phyloP scores from a whole-genome alignment of 2,329 filamentous ascomycete species.

The Colletotrichum karsti region DNA sequence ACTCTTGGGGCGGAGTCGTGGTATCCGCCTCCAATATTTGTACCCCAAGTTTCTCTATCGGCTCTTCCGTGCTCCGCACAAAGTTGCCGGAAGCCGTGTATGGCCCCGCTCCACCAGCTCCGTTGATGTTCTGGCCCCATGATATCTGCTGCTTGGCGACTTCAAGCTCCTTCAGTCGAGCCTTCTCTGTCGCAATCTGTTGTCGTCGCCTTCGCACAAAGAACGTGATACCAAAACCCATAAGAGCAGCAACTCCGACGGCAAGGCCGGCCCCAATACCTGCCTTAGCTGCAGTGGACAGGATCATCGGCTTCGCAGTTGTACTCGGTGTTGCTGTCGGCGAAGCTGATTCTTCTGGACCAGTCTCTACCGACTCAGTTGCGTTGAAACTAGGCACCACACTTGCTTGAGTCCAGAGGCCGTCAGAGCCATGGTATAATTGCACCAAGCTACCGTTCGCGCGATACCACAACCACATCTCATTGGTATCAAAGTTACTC shows the following conservation, averaged over 20 bases:
- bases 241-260: conserved; percentile 49
- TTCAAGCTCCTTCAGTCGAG: conserved; percentile 32
- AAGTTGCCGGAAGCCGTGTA: conserved; percentile 6
- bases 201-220: conserved; percentile 50
- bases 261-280: conserved; percentile 65
- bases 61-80: conserved; percentile 6
- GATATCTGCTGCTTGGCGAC: conserved; percentile 34
- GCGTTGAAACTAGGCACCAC: conserved; percentile 35
- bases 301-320: conserved; percentile 37
- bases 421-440: conserved; percentile 37
- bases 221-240: conserved; percentile 56
- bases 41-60: conserved; percentile 5
- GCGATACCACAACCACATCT: conserved; percentile 44
- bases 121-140: conserved; percentile 29
- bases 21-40: conserved; percentile 31
- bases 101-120: conserved; percentile 32
- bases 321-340: conserved; percentile 38
- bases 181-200: conserved; percentile 33
- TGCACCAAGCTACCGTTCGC: conserved; percentile 41
- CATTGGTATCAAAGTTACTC: conserved; percentile 33
- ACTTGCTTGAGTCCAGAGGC: conserved; percentile 38
- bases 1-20: conserved; percentile 34
- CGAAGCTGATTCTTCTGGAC: background rate
- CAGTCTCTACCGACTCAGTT: conserved; percentile 19
- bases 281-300: conserved; percentile 61